Evolutionary conservation across 441 rosid species (phyloP).

Genomic region (Bocquillonia castaneifolia): DNA sequence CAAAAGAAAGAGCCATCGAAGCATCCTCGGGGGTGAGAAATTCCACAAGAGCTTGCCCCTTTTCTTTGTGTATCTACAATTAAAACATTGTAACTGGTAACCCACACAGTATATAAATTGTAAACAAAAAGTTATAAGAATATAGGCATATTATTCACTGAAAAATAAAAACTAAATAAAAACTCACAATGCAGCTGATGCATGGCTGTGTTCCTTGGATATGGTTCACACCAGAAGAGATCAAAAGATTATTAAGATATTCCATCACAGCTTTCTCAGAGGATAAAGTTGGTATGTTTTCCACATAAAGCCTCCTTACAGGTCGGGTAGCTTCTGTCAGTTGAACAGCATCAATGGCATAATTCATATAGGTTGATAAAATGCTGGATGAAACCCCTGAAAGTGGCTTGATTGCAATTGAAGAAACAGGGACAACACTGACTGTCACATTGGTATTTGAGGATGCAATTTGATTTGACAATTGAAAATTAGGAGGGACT

Average conservation of each 20-base stretch:
- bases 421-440: constrained; percentile 37
- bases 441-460: constrained; percentile 39
- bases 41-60: constrained; percentile 79
- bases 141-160: too few species aligned
- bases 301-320: constrained; percentile 80
- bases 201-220: constrained; percentile 70
- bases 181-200: constrained; percentile 83
- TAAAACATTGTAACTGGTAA: constrained; percentile 12
- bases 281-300: constrained; percentile 68
- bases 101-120: too few species aligned
- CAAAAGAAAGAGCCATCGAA: constrained; percentile 74
- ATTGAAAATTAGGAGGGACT: constrained; percentile 38
- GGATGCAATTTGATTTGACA: constrained; percentile 36
- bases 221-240: constrained; percentile 62
- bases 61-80: constrained; percentile 74
- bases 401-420: constrained; percentile 35
- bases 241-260: constrained; percentile 54
- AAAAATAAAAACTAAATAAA: too few species aligned
- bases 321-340: constrained; percentile 80
- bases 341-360: constrained; percentile 62
- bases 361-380: constrained; percentile 33
- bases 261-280: constrained; percentile 75
- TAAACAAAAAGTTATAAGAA: too few species aligned
- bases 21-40: constrained; percentile 95
- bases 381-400: constrained; percentile 35